These are phyloP conservation scores for Penicillium oxalicum DNA, from an alignment of 2,329 filamentous ascomycete genomes.

Conservation along the genomic window DNA sequence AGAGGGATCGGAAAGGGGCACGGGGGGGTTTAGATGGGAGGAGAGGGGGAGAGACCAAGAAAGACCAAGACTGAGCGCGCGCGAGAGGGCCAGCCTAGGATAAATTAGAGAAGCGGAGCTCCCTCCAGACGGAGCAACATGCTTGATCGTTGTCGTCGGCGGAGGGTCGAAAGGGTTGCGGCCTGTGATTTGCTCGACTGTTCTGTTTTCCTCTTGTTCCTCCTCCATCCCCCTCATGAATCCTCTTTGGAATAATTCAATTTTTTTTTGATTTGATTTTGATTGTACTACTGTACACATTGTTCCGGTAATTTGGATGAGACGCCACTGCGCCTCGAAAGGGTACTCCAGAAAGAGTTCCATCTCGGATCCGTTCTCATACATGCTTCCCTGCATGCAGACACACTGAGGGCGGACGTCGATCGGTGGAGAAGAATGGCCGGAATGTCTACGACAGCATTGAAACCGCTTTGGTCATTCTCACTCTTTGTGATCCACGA, in stretches of 20 bases:
- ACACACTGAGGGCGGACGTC: neutral
- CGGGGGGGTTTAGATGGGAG: neutral
- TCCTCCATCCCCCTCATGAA: neutral
- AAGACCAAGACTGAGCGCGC: too few species aligned
- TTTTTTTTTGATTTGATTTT: neutral
- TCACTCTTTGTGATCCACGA: too few species aligned
- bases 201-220: too few species aligned
- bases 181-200: too few species aligned
- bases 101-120: too few species aligned
- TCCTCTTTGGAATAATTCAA: neutral
- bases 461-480: too few species aligned
- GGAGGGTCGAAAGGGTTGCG: too few species aligned
- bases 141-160: too few species aligned
- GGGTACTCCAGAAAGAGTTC: neutral
- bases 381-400: constrained; percentile 15
- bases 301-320: neutral
- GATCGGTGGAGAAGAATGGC: neutral
- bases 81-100: too few species aligned
- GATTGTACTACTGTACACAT: too few species aligned
- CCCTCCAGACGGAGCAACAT: too few species aligned
- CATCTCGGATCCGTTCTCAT: constrained; percentile 10
- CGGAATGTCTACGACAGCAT: neutral
- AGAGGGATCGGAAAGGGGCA: neutral
- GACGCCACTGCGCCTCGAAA: constrained; percentile 5
- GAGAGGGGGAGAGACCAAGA: neutral